Evolutionary conservation across 768 basidiomycete species (phyloP), one percentile per base, ranked within the genome.

Genomic region (Infundibulicybe gibba): DNA sequence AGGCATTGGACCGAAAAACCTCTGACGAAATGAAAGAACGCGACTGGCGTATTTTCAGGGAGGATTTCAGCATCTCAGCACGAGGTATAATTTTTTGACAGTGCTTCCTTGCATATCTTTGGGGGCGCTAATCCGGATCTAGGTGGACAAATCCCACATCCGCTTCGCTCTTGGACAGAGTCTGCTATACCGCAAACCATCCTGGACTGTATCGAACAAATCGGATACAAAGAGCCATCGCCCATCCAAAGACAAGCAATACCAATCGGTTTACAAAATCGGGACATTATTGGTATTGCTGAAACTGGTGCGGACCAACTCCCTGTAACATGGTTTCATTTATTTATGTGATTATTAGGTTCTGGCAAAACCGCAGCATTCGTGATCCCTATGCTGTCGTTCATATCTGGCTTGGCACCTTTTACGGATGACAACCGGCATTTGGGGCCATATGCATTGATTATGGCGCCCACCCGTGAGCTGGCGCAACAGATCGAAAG

Each of bases 351-450:
- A 46, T 38, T 12, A 50, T 9, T 52, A 94, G 93, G 94, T 76
- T 97, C 95, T 59, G 95, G 95, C 63, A 98, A 98, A 75, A 98
- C 95, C 19, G 95, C 95, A 32, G 92, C 94, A 3, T 98, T 98
- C 63, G 94, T 97, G 49, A 95, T 98, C 44, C 95, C 95, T 32
- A 97, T 98, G 94, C 75, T 97, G 42, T 75, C 90, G 31, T 99
- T 97, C 68, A 99, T 99, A 56, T 83, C 85, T 15, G 80, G 80
- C 44, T 74, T 98, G 43, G 88, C 94, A 25, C 78, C 79, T 2
- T 83, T 99, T 51, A 83, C 83, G 33, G 97, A 99, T 59, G 94
- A 97, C 38, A 98, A 86, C 58, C 81, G 94, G 49, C 92, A 95
- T 67, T 70, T 93, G 49, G 97, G 97, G 15, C 97, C 97, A 0